These are phyloP conservation scores for Penicillium cataractarum DNA, from an alignment of 495 filamentous ascomycete species.

Conservation along the genomic window DNA sequence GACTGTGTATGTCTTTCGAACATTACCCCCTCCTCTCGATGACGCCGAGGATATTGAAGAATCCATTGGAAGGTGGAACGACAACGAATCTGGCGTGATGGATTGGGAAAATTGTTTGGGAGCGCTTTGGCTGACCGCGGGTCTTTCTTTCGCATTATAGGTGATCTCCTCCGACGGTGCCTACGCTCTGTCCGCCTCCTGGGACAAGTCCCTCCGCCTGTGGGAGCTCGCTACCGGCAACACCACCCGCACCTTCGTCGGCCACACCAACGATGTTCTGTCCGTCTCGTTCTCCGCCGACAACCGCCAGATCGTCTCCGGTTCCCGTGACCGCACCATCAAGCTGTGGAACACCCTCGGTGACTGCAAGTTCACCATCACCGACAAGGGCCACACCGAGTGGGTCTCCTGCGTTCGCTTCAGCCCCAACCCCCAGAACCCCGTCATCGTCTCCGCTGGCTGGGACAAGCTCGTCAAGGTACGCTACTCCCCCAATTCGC, in stretches of 20 bases:
- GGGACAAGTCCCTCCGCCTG: constrained; percentile 99
- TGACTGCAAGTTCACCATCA: constrained; percentile 99
- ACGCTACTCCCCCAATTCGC: constrained; percentile 45
- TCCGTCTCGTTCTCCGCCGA: constrained; percentile 99
- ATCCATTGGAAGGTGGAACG: constrained; percentile 23
- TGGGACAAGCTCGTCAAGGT: constrained; percentile 99
- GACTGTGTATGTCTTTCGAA: constrained; percentile 81
- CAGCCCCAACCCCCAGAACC: constrained; percentile 99
- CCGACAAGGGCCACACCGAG: constrained; percentile 99
- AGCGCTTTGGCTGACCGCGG: constrained; percentile 41
- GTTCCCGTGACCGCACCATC: constrained; percentile 96
- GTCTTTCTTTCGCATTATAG: constrained; percentile 52
- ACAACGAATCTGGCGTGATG: constrained; percentile 17
- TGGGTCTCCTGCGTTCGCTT: constrained; percentile 99
- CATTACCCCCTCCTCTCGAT: constrained; percentile 20
- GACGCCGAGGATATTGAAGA: constrained; percentile 12
- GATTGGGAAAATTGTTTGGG: constrained; percentile 10
- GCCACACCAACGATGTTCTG: constrained; percentile 99
- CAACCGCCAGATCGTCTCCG: constrained; percentile 99
- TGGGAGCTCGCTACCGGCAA: constrained; percentile 97
- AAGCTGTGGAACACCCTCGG: constrained; percentile 99
- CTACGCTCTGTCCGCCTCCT: constrained; percentile 97
- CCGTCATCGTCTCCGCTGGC: constrained; percentile 96
- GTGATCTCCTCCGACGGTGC: constrained; percentile 99
- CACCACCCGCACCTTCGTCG: constrained; percentile 97